Base-by-base conservation (phyloP, 2,329 filamentous ascomycete species). In the Periconia digitata region DNA sequence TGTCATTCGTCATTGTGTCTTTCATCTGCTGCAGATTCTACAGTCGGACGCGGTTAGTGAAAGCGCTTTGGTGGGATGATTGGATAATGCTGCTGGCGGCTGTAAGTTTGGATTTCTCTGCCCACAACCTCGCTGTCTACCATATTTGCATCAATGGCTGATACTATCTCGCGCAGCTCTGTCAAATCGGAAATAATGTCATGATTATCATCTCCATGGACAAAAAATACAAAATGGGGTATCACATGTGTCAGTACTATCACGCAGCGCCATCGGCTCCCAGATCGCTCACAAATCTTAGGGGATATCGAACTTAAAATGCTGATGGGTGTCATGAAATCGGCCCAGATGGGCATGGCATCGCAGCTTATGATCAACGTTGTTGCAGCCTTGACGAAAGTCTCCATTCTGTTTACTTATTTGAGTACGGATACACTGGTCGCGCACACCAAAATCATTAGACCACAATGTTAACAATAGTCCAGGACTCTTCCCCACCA, bases 1-100 rank as follows among this genome's bases (percentile, higher is more conserved):
- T 60, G 55, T 57, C 50, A 8, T 41, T 53, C 0, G 23, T 64
- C 3, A 55, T 62, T 6, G 22, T 51, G 15, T 37, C 36, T 2
- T 58, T 58, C 38, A 55, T 61, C 20, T 56, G 52, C 2, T 60
- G 56, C 51, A 56, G 59, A 0, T 51, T 62, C 16, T 62, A 63
- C 43, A 63, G 63, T 20, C 60, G 64, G 22, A 58, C 62, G 13
- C 56, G 61, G 2, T 42, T 62, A 13, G 53, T 65, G 1, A 46
- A 48, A 29, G 60, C 62, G 8, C 44, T 68, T 7, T 62, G 62
- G 2, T 60, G 53, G 47, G 55, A 58, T 35, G 55, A 58, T 20
- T 56, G 51, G 49, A 43, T 51, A 8, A 58, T 58, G 55, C 24
- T 52, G 8, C n/a, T 45, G 13, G 54, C 55, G 12, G 34, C 48